Evolutionary conservation across 78 protist species (phyloP), one percentile per base, ranked within the genome.

Genomic region (Dictyostelium brefeldianum): DNA sequence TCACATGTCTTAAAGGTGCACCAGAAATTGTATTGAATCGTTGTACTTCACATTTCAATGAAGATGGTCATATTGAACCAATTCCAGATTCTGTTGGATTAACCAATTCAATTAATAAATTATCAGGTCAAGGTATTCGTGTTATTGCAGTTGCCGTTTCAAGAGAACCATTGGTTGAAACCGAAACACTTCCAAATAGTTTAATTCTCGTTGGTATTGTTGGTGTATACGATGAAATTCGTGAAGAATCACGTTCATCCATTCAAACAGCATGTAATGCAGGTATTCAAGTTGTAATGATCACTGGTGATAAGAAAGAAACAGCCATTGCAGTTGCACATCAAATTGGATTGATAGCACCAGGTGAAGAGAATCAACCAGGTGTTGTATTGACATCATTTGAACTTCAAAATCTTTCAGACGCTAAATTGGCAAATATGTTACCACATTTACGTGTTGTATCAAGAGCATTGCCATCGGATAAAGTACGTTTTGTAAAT

Each of bases 381-480:
- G 97, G 95, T 89, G 97, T 50, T 94, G 98, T 70, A 36, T 56
- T 56, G 78, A 82, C 89, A 18, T 82, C 92, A 27, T 69, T 70
- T 4, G 96, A 89, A 4, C 70, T 95, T 20, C 87, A 78, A 43
- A 74, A 56, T 14, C 53, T 96, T 18, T 57, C 89, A 17, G 96
- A 96, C 27, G 95, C 67, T 36, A 83, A 81, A 27, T 77, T 93
- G 31, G n/a, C 46, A 14, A 87, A 84, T 25, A 50, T 95, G 64
- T 64, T 95, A 73, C 96, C 98, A 67, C 31, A 69, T 18, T 78
- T 98, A 17, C 97, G 89, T 50, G 99, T 98, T 1, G 74, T 98
- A 51, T 97, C 99, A 9, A 71, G 99, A 20, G 97, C 98, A 14
- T 89, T 97, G 0, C 99, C 99, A 69, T 62, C 65, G 4, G 99